Percentiles rank a stretch among this genome's conserved stretches.
Evolutionary conservation across 2,329 filamentous ascomycete genomes (phyloP).

Genomic region (Leptographium galeiforme): DNA sequence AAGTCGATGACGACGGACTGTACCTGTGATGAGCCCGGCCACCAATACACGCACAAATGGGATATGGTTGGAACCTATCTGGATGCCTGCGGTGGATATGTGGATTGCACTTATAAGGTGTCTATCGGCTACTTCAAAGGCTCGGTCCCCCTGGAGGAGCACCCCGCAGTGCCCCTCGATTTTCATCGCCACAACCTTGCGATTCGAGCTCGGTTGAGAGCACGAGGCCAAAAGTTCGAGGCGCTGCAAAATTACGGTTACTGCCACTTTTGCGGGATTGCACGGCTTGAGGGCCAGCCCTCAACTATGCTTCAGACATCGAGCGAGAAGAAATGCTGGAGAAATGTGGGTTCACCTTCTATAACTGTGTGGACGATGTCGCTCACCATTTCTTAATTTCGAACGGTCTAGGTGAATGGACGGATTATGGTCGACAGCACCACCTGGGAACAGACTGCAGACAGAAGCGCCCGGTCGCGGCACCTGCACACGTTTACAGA

Average conservation of each 20-base stretch:
- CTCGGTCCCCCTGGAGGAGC: not conserved
- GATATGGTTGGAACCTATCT: not conserved
- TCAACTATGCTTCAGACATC: not conserved
- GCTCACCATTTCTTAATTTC: not conserved
- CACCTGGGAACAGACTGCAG: not conserved
- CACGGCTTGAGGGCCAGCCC: not conserved
- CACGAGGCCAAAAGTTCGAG: not conserved
- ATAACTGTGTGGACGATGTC: not conserved
- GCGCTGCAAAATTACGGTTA: not conserved
- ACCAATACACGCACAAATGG: not conserved
- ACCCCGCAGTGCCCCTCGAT: not conserved
- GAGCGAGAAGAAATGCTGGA: too few relatives aligned
- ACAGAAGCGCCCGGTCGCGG: too few relatives aligned
- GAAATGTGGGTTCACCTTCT: not conserved
- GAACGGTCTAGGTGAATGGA: not conserved
- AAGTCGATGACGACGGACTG: not conserved
- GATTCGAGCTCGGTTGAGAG: not conserved
- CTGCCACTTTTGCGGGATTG: not conserved
- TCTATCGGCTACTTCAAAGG: not conserved
- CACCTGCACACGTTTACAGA: not conserved
- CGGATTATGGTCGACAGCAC: not conserved
- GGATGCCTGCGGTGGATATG: not conserved
- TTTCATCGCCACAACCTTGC: not conserved
- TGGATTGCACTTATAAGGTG: not conserved
- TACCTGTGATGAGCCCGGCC: not conserved